Evolutionary conservation across 768 basidiomycete genomes (phyloP).

Genomic region (Lentinus tigrinus): DNA sequence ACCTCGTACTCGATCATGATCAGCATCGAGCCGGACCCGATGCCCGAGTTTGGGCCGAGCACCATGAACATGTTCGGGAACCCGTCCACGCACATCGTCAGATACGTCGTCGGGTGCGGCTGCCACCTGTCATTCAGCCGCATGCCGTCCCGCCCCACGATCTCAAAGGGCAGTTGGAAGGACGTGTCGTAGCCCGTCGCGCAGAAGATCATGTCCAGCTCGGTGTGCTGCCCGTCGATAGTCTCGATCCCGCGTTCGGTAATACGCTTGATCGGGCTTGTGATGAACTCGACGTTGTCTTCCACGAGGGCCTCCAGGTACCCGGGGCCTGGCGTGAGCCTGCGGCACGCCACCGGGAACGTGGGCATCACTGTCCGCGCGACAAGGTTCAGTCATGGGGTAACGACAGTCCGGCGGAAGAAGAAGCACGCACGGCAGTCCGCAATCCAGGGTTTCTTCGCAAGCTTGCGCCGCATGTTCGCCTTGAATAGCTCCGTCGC

Average conservation of each 20-base stretch:
- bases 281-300: slow-evolving; percentile 61
- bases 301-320: slow-evolving; percentile 64
- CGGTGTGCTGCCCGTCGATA: slow-evolving; percentile 49
- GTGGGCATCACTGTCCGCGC: slow-evolving; percentile 33
- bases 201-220: slow-evolving; percentile 60
- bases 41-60: slow-evolving; percentile 55
- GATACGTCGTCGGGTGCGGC: slow-evolving; percentile 57
- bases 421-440: slow-evolving; percentile 43
- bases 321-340: slow-evolving; percentile 67
- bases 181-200: slow-evolving; percentile 63
- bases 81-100: slow-evolving; percentile 57
- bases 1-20: slow-evolving; percentile 55
- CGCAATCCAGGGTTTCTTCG: slow-evolving; percentile 59
- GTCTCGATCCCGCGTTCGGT: slow-evolving; percentile 57
- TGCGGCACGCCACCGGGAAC: slow-evolving; percentile 57
- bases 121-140: slow-evolving; percentile 53
- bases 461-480: slow-evolving; percentile 49
- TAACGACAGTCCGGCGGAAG: neutral
- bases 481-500: slow-evolving; percentile 38
- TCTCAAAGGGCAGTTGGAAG: slow-evolving; percentile 47
- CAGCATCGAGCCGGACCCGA: slow-evolving; percentile 57
- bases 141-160: slow-evolving; percentile 53
- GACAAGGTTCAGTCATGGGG: neutral
- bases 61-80: slow-evolving; percentile 70
- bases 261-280: slow-evolving; percentile 49